phyloP scores from a whole-genome alignment of 352 stramenopile species.

The Phytopythium oedochilum region DNA sequence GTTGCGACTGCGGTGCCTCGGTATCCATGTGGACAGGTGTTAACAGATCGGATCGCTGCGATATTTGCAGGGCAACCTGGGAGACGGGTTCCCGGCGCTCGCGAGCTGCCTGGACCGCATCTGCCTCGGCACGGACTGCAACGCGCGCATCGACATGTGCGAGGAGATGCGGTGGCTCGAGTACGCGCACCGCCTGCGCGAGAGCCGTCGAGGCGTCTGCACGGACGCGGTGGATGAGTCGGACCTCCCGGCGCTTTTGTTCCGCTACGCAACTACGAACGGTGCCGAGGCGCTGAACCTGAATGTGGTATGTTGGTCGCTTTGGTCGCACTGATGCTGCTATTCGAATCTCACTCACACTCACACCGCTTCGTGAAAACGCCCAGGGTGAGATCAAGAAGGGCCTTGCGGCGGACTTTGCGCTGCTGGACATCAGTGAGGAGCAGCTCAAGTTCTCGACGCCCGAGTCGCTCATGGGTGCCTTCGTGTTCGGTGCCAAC shows the following conservation, averaged over 20 bases:
- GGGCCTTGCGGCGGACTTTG: conserved; percentile 63
- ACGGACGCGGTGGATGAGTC: conserved; percentile 45
- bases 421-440: conserved; percentile 59
- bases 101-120: conserved; percentile 60
- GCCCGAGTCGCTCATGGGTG: conserved; percentile 46
- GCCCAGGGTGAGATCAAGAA: conserved; percentile 59
- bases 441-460: conserved; percentile 69
- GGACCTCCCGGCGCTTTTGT: conserved; percentile 58
- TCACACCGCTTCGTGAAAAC: conserved; percentile 5
- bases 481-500: conserved; percentile 71
- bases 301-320: conserved; percentile 38
- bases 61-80: conserved; percentile 46
- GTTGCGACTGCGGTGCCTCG: too few relatives aligned
- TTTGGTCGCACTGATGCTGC: not conserved
- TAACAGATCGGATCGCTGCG: not conserved
- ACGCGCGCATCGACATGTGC: conserved; percentile 77
- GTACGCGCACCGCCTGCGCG: conserved; percentile 61
- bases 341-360: not conserved
- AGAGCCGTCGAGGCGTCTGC: conserved; percentile 62
- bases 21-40: not conserved
- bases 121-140: conserved; percentile 74
- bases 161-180: conserved; percentile 83
- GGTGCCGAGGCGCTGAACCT: conserved; percentile 65
- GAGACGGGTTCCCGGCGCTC: conserved; percentile 65
- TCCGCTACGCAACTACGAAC: conserved; percentile 64